Base-by-base conservation (phyloP, 2,329 filamentous ascomycete species). In the Aspergillus tubingensis region DNA sequence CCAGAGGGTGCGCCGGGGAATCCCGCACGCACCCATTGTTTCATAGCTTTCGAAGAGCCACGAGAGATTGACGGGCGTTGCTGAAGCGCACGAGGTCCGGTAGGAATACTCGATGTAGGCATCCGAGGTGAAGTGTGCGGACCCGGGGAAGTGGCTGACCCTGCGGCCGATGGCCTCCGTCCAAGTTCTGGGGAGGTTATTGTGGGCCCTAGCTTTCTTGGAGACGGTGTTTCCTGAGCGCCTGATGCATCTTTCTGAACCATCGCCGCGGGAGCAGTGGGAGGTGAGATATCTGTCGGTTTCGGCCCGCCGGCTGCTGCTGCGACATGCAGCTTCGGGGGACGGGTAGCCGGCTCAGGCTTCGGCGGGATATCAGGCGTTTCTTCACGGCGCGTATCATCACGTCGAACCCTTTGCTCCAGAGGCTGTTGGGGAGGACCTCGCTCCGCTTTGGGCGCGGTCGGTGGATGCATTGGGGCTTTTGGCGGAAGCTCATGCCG, bases 401-500 rank as follows among this genome's bases (percentile, higher is more conserved):
- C 67, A n/a, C 66, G 70, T 41, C 70, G 68, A 21, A 62, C 30
- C 13, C 68, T 70, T 52, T 65, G 57, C 11, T 76, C 71, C 15
- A 67, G 53, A 3, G 64, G 54, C 21, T 66, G 65, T 39, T 68
- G 66, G 10, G 64, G 43, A 10, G 73, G 68, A 17, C 57, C 64
- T 21, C 79, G 71, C n/a, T 76, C 75, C 8, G 78, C 78, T 61
- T 79, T 80, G 8, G 79, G 79, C 10, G 75, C 77, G 8, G 78
- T 80, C 10, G 79, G 79, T 11, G 78, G 76, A 30, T 77, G 74
- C 39, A 75, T 71, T 2, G 68, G 54, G 3, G 65, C 62, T 3
- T 67, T 65, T 15, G 65, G 51, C 13, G 66, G 51, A 13, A 54
- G 36, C 21, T 73, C 70, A 58, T 53, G 52, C 1, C 64, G 69